These are phyloP conservation scores for Pythium utonaiense DNA, from an alignment of 352 stramenopile genomes.

Conservation along the genomic window DNA sequence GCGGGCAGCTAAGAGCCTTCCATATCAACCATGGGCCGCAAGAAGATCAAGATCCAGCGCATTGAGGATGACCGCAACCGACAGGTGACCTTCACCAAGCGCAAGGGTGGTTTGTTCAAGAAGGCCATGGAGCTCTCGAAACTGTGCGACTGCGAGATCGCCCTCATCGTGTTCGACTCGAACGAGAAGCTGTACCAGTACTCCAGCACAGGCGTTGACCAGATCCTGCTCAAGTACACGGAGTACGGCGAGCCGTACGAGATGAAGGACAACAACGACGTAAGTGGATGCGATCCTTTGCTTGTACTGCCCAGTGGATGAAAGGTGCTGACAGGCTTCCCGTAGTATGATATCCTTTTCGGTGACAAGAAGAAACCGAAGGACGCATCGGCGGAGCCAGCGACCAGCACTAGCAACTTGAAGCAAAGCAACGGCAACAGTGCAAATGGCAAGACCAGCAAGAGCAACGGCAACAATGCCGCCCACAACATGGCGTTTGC, in stretches of 20 bases:
- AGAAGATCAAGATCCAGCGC: constrained; percentile 88
- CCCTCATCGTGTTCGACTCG: constrained; percentile 84
- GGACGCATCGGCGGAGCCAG: constrained; percentile 25
- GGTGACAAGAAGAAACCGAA: constrained; percentile 78
- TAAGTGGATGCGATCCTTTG: too few relatives aligned
- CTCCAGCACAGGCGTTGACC: constrained; percentile 74
- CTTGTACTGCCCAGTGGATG: too few relatives aligned
- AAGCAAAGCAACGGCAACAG: constrained; percentile 1
- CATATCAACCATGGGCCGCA: constrained; percentile 80
- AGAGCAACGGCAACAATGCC: too few relatives aligned
- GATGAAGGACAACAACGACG: constrained; percentile 81
- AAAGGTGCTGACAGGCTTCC: too few relatives aligned
- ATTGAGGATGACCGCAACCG: constrained; percentile 85
- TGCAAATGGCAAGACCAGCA: too few relatives aligned
- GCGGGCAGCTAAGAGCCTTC: too few relatives aligned
- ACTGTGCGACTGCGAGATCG: constrained; percentile 85
- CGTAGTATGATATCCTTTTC: constrained; percentile 79
- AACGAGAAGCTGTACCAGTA: constrained; percentile 87
- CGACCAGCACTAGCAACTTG: constrained; percentile 29
- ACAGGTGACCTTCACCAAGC: constrained; percentile 80
- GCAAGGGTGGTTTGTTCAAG: constrained; percentile 85
- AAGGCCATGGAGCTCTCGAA: constrained; percentile 87
- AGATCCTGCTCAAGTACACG: constrained; percentile 85
- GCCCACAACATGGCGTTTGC: too few relatives aligned
- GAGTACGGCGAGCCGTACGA: constrained; percentile 83